These are phyloP conservation scores for Fagus sylvatica DNA, from an alignment of 306 rosid genomes.

Conservation along the genomic window DNA sequence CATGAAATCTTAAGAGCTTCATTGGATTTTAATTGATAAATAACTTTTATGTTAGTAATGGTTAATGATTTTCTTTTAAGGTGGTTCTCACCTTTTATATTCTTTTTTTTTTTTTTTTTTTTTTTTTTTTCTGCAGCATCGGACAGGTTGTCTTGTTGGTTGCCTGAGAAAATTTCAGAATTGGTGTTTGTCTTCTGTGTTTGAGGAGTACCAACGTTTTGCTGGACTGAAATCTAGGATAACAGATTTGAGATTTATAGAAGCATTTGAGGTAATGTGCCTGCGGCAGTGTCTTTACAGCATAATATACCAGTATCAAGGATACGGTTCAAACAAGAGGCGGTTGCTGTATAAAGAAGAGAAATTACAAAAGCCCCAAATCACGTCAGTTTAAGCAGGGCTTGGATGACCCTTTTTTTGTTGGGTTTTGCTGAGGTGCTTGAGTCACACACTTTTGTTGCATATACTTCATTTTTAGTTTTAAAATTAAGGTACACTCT, in stretches of 20 bases:
- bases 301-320: constrained; percentile 89
- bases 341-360: constrained; percentile 71
- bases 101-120: background rate
- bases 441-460: constrained; percentile 14
- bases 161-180: constrained; percentile 91
- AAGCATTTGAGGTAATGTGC: constrained; percentile 50
- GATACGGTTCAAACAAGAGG: constrained; percentile 78
- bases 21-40: too few species aligned
- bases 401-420: constrained; percentile 11
- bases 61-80: background rate
- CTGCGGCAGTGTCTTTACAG: constrained; percentile 93
- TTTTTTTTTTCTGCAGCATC: constrained; percentile 61
- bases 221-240: constrained; percentile 75
- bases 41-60: too few species aligned
- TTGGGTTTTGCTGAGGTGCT: background rate
- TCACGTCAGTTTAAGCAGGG: constrained; percentile 45
- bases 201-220: constrained; percentile 80
- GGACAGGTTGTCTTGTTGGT: constrained; percentile 90
- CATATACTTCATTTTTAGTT: background rate
- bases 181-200: constrained; percentile 84
- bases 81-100: background rate
- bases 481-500: background rate
- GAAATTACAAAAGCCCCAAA: constrained; percentile 64
- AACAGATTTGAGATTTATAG: constrained; percentile 68
- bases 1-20: too few species aligned